Evolutionary conservation across 257 asterid species (phyloP).

Genomic region (Datura wrightii): DNA sequence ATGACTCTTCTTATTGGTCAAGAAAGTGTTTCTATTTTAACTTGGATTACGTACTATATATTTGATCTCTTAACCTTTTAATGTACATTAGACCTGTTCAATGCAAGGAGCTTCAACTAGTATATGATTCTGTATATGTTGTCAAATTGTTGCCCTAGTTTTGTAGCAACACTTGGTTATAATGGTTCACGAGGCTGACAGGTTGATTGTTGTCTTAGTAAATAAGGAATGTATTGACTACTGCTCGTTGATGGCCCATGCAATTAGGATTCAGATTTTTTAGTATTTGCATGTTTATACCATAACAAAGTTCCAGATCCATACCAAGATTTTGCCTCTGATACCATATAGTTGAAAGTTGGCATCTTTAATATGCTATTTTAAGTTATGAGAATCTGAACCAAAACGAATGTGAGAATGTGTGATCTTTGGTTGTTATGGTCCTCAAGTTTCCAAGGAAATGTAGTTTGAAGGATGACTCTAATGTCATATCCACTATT

Average conservation of each 20-base stretch:
- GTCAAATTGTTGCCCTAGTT: conserved; percentile 1
- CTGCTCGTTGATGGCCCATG: not conserved
- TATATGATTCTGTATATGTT: not conserved
- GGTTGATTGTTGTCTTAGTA: conserved; percentile 10
- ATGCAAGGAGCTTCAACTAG: not conserved
- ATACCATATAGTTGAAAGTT: conserved; percentile 4
- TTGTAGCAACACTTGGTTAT: conserved; percentile 1
- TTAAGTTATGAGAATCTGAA: not conserved
- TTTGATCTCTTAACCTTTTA: conserved; percentile 31
- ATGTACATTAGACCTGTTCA: not conserved
- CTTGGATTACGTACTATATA: not conserved
- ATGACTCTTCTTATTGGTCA: conserved; percentile 48
- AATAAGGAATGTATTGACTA: not conserved
- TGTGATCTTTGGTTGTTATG: conserved; percentile 17
- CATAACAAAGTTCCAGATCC: not conserved
- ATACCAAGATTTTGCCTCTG: not conserved
- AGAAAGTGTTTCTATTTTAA: conserved; percentile 22
- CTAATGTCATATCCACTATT: conserved; percentile 1
- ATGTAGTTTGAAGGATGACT: conserved; percentile 13
- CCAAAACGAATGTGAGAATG: conserved; percentile 12
- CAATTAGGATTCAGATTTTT: not conserved
- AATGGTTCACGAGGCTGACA: not conserved
- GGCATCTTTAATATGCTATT: not conserved
- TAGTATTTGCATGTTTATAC: not conserved
- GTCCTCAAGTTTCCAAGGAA: not conserved